A percentile compares a stretch with the other conserved stretches of the same genome.
Conservation (phyloP, 257 asterid species). For the Verbascum thapsus region DNA sequence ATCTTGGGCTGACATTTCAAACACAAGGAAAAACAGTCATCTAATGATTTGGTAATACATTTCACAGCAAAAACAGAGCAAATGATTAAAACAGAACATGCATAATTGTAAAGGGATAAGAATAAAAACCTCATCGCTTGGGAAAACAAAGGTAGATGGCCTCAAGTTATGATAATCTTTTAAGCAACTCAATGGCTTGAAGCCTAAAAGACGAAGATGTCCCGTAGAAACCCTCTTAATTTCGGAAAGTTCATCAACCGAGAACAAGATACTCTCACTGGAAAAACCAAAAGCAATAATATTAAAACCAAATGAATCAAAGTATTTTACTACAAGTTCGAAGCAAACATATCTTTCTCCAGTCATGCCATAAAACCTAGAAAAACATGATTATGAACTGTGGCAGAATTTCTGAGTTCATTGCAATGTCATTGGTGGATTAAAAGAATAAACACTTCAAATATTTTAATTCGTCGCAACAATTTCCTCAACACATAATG, state of each 20-base stretch:
- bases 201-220: constrained; percentile 86
- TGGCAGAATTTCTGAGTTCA: constrained; percentile 13
- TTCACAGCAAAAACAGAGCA: constrained; percentile 16
- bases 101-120: constrained; percentile 8
- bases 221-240: constrained; percentile 81
- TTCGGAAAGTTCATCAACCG: constrained; percentile 72
- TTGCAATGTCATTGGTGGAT: constrained; percentile 6
- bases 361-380: constrained; percentile 14
- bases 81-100: constrained; percentile 22
- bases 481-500: constrained; percentile 17
- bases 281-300: constrained; percentile 20
- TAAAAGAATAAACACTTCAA: constrained; percentile 16
- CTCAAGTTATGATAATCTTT: constrained; percentile 85
- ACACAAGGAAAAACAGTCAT: constrained; percentile 6
- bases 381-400: constrained; percentile 18
- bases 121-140: constrained; percentile 80
- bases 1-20: constrained; percentile 13
- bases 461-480: not conserved
- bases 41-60: constrained; percentile 8
- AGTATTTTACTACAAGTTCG: constrained; percentile 3
- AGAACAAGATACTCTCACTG: constrained; percentile 82
- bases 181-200: constrained; percentile 89
- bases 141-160: constrained; percentile 92
- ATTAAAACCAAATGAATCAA: constrained; percentile 14
- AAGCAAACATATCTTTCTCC: constrained; percentile 12